phyloP scores from a whole-genome alignment of 1,139 yeast species.

The Arxiozyma telluris region DNA sequence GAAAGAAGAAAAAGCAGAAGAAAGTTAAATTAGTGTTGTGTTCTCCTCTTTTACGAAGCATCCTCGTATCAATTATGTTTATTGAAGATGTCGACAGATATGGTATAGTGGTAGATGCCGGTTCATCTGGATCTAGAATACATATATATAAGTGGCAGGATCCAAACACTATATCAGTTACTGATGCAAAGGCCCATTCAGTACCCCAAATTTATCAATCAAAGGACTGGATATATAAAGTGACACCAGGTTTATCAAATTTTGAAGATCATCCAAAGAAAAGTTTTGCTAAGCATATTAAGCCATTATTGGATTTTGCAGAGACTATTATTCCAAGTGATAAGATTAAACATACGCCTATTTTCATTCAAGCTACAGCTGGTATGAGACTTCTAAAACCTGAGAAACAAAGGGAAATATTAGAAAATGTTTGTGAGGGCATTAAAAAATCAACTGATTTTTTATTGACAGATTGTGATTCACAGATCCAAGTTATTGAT shows the following conservation, averaged over 20 bases:
- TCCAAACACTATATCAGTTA: slow-evolving; percentile 29
- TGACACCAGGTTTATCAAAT: slow-evolving; percentile 62
- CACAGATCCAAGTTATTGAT: slow-evolving; percentile 62
- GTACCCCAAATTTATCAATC: slow-evolving; percentile 58
- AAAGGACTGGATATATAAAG: slow-evolving; percentile 51
- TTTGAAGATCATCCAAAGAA: slow-evolving; percentile 41
- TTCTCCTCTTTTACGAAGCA: background rate
- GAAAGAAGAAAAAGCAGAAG: background rate
- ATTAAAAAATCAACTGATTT: slow-evolving; percentile 45
- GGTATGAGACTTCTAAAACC: slow-evolving; percentile 64
- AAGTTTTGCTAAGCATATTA: slow-evolving; percentile 56
- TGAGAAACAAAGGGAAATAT: slow-evolving; percentile 38
- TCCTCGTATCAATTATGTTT: background rate
- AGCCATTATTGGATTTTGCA: slow-evolving; percentile 48
- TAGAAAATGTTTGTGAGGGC: slow-evolving; percentile 44
- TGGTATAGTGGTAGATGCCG: slow-evolving; percentile 74
- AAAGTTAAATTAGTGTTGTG: too few relatives aligned
- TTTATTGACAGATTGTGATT: slow-evolving; percentile 43
- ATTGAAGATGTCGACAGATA: slow-evolving; percentile 30
- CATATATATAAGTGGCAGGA: slow-evolving; percentile 63
- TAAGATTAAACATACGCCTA: slow-evolving; percentile 50
- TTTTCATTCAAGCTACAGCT: slow-evolving; percentile 70
- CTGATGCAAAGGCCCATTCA: slow-evolving; percentile 34
- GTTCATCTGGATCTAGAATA: slow-evolving; percentile 71
- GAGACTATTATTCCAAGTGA: slow-evolving; percentile 48